These are phyloP conservation scores for Sisymbrium irio DNA, from an alignment of 345 rosid species.

Conservation along the genomic window DNA sequence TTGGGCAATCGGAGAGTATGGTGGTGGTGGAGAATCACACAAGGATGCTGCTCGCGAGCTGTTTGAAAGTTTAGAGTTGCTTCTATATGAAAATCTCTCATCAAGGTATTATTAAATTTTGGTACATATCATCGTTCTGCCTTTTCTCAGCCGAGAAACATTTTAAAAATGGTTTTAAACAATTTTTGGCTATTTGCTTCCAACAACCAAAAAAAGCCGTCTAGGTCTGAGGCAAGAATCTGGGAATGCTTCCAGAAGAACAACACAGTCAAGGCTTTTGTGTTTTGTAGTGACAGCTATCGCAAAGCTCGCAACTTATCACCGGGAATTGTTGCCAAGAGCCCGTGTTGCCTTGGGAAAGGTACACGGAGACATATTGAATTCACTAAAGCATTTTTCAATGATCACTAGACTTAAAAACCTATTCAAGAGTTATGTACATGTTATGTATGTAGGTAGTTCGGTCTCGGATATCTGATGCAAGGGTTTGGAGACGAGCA, in stretches of 20 bases:
- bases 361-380: constrained; percentile 36
- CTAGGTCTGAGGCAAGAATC: constrained; percentile 74
- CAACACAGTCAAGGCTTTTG: constrained; percentile 81
- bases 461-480: constrained; percentile 80
- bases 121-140: neutral
- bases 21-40: constrained; percentile 84
- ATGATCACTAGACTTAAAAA: neutral
- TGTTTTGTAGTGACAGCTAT: constrained; percentile 95
- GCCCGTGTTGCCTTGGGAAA: constrained; percentile 97
- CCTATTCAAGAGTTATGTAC: neutral
- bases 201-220: constrained; percentile 40
- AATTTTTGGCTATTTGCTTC: constrained; percentile 15
- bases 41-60: constrained; percentile 96
- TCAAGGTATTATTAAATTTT: constrained; percentile 54
- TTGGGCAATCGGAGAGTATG: constrained; percentile 99
- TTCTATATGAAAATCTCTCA: constrained; percentile 87
- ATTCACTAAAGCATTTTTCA: neutral
- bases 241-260: constrained; percentile 43
- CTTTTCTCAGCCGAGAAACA: neutral
- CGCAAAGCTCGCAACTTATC: constrained; percentile 87
- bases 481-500: constrained; percentile 76
- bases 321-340: constrained; percentile 76
- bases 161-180: neutral
- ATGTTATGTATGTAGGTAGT: constrained; percentile 52
- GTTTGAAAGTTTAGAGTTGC: constrained; percentile 89